Evolutionary conservation across 106 monocot species (phyloP).

Genomic region (Xerophyta viscosa): DNA sequence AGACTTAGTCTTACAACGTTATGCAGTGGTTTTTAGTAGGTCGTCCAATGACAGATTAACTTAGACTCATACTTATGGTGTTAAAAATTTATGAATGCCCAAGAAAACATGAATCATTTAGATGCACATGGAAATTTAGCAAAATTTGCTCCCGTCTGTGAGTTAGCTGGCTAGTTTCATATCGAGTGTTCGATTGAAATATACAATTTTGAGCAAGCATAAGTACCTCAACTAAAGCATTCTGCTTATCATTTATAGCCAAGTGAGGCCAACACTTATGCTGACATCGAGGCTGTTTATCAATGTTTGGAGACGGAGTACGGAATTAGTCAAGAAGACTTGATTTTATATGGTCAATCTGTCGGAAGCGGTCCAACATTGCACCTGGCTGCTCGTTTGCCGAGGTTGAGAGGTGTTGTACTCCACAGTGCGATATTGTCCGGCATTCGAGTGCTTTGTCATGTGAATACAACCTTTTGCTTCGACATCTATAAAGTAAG

Average conservation of each 20-base stretch:
- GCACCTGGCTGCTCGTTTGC: constrained; percentile 69
- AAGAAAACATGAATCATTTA: too few species aligned
- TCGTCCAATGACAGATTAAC: too few species aligned
- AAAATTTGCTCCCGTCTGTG: too few species aligned
- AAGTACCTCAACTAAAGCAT: neutral
- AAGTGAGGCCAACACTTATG: constrained; percentile 76
- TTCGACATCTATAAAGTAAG: constrained; percentile 85
- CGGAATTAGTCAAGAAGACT: constrained; percentile 71
- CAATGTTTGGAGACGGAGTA: constrained; percentile 74
- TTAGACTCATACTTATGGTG: too few species aligned
- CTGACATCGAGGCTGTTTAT: constrained; percentile 81
- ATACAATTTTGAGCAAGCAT: too few species aligned
- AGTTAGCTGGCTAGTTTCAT: too few species aligned
- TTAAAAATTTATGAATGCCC: too few species aligned
- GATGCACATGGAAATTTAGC: too few species aligned
- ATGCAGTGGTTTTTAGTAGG: too few species aligned
- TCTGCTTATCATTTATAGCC: constrained; percentile 29
- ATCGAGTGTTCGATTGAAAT: too few species aligned
- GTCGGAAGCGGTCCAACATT: constrained; percentile 81
- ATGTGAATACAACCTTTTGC: constrained; percentile 64
- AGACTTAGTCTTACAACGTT: too few species aligned
- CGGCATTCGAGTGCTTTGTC: constrained; percentile 71
- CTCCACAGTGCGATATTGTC: constrained; percentile 85
- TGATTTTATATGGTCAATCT: constrained; percentile 80
- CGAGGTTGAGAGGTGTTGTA: constrained; percentile 67